A percentile compares a stretch with the other conserved stretches of the same genome.
Conservation (phyloP, 805 yeast genomes). For the Ogataea zsoltii region DNA sequence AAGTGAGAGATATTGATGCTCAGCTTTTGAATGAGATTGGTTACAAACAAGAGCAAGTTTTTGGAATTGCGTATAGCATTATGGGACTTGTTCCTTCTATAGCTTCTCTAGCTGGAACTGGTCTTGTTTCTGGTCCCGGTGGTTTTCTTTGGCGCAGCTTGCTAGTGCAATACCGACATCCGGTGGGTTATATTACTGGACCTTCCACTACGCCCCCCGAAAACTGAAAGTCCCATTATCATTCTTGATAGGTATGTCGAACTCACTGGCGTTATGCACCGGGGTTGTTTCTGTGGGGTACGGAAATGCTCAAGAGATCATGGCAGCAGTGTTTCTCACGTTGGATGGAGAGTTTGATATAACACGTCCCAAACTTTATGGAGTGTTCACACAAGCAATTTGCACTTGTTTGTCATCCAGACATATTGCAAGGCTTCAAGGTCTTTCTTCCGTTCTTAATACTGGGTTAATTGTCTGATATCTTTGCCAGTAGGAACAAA, state of each 20-base stretch:
- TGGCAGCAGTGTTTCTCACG: slow-evolving; percentile 54
- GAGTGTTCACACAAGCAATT: slow-evolving; percentile 57
- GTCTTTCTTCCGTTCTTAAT: slow-evolving; percentile 57
- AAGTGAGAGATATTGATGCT: too few species aligned
- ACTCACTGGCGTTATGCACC: slow-evolving; percentile 64
- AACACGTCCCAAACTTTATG: slow-evolving; percentile 56
- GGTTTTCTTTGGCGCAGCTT: slow-evolving; percentile 65
- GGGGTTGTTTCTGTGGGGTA: slow-evolving; percentile 71
- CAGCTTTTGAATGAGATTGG: slow-evolving; percentile 57
- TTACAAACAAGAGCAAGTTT: slow-evolving; percentile 71
- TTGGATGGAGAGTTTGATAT: slow-evolving; percentile 56
- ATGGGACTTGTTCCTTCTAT: slow-evolving; percentile 72
- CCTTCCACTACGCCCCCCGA: slow-evolving; percentile 65
- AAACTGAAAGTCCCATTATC: slow-evolving; percentile 51
- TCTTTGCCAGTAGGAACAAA: slow-evolving; percentile 65
- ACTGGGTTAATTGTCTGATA: slow-evolving; percentile 51
- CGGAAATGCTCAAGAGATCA: slow-evolving; percentile 63
- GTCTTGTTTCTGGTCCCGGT: slow-evolving; percentile 62
- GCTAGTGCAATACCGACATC: slow-evolving; percentile 74
- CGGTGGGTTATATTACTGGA: slow-evolving; percentile 74
- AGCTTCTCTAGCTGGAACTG: slow-evolving; percentile 53
- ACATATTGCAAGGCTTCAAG: slow-evolving; percentile 57
- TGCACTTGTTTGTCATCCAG: slow-evolving; percentile 59
- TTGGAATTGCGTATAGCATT: slow-evolving; percentile 72
- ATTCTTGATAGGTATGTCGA: slow-evolving; percentile 65